phyloP scores from a whole-genome alignment of 2,329 filamentous ascomycete species.

The Stemphylium lycopersici region DNA sequence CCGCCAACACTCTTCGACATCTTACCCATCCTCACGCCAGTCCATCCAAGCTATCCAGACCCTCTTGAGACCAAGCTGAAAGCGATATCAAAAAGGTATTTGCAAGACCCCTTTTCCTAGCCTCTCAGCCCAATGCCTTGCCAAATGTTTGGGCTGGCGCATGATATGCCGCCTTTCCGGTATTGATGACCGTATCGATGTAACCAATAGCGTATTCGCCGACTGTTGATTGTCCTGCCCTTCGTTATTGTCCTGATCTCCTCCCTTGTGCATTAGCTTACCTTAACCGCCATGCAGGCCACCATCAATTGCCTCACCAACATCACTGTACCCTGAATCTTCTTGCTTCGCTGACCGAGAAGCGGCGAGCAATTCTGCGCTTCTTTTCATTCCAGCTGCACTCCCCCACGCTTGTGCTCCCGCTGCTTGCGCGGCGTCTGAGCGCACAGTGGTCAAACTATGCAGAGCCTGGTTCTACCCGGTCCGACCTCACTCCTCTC shows the following conservation, averaged over 20 bases:
- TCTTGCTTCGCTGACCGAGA: slow-evolving; percentile 26
- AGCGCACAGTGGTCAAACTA: slow-evolving; percentile 48
- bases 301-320: slow-evolving; percentile 29
- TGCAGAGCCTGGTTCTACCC: slow-evolving; percentile 51
- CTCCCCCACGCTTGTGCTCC: slow-evolving; percentile 38
- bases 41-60: not conserved
- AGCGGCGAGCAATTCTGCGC: slow-evolving; percentile 21
- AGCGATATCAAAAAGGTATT: slow-evolving; percentile 35
- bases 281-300: slow-evolving; percentile 41
- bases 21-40: slow-evolving; percentile 5
- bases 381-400: slow-evolving; percentile 27
- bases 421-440: slow-evolving; percentile 44
- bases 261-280: slow-evolving; percentile 39
- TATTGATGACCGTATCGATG: slow-evolving; percentile 13
- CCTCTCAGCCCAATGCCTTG: slow-evolving; percentile 2
- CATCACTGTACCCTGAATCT: slow-evolving; percentile 24
- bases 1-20: slow-evolving; percentile 13
- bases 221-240: slow-evolving; percentile 13
- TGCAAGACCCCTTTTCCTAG: slow-evolving; percentile 21
- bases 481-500: slow-evolving; percentile 44
- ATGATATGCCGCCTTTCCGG: slow-evolving; percentile 4
- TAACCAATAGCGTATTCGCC: slow-evolving; percentile 20
- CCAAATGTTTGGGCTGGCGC: not conserved
- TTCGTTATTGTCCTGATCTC: slow-evolving; percentile 23
- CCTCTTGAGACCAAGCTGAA: not conserved